phyloP scores from a whole-genome alignment of 2,329 filamentous ascomycete species.

The Podosphaera leucotricha region DNA sequence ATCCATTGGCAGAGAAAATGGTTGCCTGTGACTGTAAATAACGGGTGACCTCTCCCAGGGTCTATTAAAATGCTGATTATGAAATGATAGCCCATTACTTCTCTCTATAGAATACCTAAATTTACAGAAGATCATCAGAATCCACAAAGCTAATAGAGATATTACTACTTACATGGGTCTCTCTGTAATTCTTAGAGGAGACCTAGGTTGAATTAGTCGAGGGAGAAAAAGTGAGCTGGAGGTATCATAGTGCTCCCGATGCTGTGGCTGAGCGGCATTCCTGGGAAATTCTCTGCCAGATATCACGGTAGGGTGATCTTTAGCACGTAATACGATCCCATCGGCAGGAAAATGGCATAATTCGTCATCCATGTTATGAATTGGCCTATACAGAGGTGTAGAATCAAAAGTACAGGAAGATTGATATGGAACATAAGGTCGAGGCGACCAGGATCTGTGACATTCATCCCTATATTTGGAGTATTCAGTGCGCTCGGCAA shows the following conservation, averaged over 20 bases:
- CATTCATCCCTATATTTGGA: constrained; percentile 1
- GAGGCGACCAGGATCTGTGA: constrained; percentile 6
- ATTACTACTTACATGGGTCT: constrained; percentile 11
- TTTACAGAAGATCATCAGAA: neutral
- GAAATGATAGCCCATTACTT: neutral
- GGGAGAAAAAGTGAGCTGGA: constrained; percentile 4
- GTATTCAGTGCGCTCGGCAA: neutral
- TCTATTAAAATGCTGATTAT: neutral
- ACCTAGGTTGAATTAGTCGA: constrained; percentile 7
- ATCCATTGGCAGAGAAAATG: too few relatives aligned
- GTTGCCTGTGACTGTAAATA: neutral
- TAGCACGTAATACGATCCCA: constrained; percentile 4
- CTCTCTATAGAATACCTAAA: neutral
- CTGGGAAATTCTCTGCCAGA: constrained; percentile 5
- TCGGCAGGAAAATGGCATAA: constrained; percentile 14
- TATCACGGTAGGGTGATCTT: constrained; percentile 7
- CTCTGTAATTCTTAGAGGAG: constrained; percentile 10
- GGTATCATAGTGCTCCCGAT: neutral
- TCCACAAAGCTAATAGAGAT: neutral
- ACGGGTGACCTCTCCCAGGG: neutral
- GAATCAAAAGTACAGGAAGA: constrained; percentile 9
- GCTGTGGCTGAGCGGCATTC: neutral
- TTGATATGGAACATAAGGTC: constrained; percentile 6
- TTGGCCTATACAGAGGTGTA: constrained; percentile 6
- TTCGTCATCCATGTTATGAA: constrained; percentile 11